Evolutionary conservation across 2,329 filamentous ascomycete species (phyloP).

Genomic region (Chrysosporium keratinophilum): DNA sequence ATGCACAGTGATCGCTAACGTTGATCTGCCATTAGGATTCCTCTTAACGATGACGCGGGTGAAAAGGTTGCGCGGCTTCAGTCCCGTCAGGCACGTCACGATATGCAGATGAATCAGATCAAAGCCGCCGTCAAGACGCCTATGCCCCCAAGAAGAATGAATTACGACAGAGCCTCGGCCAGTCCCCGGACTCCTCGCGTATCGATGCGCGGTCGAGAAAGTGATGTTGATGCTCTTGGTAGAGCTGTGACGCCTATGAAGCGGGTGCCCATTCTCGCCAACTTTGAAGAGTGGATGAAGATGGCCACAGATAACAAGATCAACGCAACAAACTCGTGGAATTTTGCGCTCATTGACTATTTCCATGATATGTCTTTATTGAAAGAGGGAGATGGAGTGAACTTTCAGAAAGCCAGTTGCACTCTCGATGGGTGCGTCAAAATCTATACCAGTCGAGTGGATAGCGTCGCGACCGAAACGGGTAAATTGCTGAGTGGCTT

Average conservation of each 20-base stretch:
- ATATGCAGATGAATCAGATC: constrained; percentile 85
- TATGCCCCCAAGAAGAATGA: constrained; percentile 27
- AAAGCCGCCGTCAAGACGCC: constrained; percentile 50
- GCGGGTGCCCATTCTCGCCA: constrained; percentile 86
- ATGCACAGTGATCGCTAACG: not conserved
- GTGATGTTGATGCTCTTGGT: constrained; percentile 53
- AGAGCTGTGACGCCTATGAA: constrained; percentile 87
- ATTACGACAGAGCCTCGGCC: constrained; percentile 29
- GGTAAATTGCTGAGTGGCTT: constrained; percentile 88
- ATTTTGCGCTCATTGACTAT: constrained; percentile 98
- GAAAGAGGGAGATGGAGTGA: constrained; percentile 92
- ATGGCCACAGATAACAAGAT: constrained; percentile 99
- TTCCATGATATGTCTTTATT: constrained; percentile 98
- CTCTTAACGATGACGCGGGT: constrained; percentile 86
- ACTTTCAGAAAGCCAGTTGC: constrained; percentile 97
- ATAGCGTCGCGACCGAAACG: constrained; percentile 95
- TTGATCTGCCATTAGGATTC: constrained; percentile 52
- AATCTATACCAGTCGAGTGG: constrained; percentile 96
- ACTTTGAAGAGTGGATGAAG: constrained; percentile 99
- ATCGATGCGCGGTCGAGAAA: constrained; percentile 27
- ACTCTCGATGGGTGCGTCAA: constrained; percentile 97
- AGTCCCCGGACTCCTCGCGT: constrained; percentile 44
- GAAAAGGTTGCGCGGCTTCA: constrained; percentile 84
- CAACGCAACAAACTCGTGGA: constrained; percentile 97
- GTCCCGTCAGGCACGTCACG: constrained; percentile 76